Conservation (phyloP, 768 basidiomycete genomes). For the Auriculariales sp. region DNA sequence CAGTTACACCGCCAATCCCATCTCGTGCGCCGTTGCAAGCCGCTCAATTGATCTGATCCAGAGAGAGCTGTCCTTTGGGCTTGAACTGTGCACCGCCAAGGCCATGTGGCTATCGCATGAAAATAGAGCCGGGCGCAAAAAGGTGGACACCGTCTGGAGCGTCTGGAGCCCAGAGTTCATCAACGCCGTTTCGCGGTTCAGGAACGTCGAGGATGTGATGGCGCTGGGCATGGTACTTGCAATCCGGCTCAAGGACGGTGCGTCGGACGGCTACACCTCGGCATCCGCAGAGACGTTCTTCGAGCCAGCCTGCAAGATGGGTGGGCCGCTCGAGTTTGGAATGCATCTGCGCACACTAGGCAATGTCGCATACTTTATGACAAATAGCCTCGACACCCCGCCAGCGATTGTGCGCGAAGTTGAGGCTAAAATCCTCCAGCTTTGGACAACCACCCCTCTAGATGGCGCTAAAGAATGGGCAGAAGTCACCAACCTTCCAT, state of each 20-base stretch:
- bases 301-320: constrained; percentile 14
- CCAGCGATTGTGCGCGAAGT: constrained; percentile 36
- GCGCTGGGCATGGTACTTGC: constrained; percentile 74
- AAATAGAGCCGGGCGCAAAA: constrained; percentile 33
- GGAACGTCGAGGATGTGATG: constrained; percentile 62
- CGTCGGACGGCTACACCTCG: constrained; percentile 29
- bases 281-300: constrained; percentile 52
- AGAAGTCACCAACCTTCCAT: too few relatives aligned
- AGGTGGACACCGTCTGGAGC: constrained; percentile 46
- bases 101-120: constrained; percentile 29
- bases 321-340: constrained; percentile 38
- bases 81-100: constrained; percentile 20
- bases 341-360: constrained; percentile 85
- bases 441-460: too few relatives aligned
- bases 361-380: constrained; percentile 86
- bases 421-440: constrained; percentile 45
- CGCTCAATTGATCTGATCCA: constrained; percentile 59
- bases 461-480: too few relatives aligned
- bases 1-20: constrained; percentile 87
- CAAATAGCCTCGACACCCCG: constrained; percentile 62
- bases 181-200: constrained; percentile 36
- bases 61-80: constrained; percentile 18
- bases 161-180: constrained; percentile 76
- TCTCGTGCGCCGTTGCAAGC: constrained; percentile 86
- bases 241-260: constrained; percentile 50